Conservation (phyloP, 2,329 filamentous ascomycete genomes). For the Neofusicoccum kwambonambiense region DNA sequence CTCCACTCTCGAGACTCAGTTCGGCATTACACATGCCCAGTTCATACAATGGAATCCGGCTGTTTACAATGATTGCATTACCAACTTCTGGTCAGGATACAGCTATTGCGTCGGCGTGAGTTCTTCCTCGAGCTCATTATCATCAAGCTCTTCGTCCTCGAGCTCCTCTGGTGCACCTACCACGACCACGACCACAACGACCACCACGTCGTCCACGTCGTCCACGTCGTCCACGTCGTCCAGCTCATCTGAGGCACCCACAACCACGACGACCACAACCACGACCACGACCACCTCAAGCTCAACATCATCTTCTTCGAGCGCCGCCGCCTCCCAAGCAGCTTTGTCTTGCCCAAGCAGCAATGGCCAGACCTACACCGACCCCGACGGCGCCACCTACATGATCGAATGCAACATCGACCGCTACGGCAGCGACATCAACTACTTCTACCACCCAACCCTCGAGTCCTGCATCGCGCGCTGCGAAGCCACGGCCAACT, state of each 20-base stretch:
- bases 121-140: not conserved
- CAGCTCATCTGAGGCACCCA: not conserved
- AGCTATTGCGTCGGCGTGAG: not conserved
- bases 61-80: not conserved
- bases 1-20: not conserved
- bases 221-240: not conserved
- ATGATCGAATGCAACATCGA: slow-evolving; percentile 27
- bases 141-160: not conserved
- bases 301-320: not conserved
- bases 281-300: not conserved
- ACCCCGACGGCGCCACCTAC: slow-evolving; percentile 24
- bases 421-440: slow-evolving; percentile 26
- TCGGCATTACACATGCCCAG: not conserved
- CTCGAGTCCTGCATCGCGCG: slow-evolving; percentile 24
- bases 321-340: not conserved
- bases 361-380: slow-evolving; percentile 22
- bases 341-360: slow-evolving; percentile 22
- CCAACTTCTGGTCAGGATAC: not conserved
- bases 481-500: slow-evolving; percentile 25
- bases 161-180: not conserved
- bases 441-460: slow-evolving; percentile 15
- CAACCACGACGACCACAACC: too few species aligned
- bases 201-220: not conserved
- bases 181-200: not conserved
- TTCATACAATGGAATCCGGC: not conserved